Conservation (phyloP, 352 stramenopile genomes). For the Phytophthora palmivora region DNA sequence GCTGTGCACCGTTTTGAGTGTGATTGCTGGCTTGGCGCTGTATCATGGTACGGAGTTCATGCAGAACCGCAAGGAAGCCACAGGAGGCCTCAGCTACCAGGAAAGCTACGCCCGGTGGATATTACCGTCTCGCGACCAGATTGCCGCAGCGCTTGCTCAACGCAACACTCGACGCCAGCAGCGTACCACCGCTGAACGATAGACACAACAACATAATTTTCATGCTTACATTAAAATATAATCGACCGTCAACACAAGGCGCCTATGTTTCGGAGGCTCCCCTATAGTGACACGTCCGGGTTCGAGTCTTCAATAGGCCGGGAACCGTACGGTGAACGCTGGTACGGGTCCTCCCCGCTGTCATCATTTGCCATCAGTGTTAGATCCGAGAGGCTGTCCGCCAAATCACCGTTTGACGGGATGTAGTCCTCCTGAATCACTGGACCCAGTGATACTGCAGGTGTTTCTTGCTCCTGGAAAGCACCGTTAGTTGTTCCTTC, state of each 20-base stretch:
- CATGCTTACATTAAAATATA: constrained; percentile 50
- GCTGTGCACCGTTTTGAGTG: constrained; percentile 38
- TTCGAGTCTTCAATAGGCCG: constrained; percentile 39
- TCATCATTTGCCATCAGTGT: constrained; percentile 54
- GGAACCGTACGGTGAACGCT: constrained; percentile 42
- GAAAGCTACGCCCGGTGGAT: constrained; percentile 72
- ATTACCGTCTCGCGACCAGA: constrained; percentile 72
- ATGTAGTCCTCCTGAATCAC: constrained; percentile 86
- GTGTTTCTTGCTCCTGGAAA: constrained; percentile 24
- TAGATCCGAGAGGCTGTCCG: constrained; percentile 59
- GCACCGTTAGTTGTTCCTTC: constrained; percentile 23
- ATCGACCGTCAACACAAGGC: constrained; percentile 19
- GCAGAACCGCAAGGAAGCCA: constrained; percentile 50
- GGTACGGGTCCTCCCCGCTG: constrained; percentile 33
- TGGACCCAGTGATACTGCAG: constrained; percentile 27
- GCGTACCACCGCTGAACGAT: constrained; percentile 15
- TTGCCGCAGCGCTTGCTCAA: constrained; percentile 44
- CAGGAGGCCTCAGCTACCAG: constrained; percentile 53
- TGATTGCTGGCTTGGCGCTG: constrained; percentile 48
- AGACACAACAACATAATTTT: constrained; percentile 20
- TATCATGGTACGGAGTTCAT: constrained; percentile 54
- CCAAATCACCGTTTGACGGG: constrained; percentile 58
- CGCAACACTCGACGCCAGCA: constrained; percentile 23
- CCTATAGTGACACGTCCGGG: constrained; percentile 43
- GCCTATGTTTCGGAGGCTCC: background rate